Evolutionary conservation across 306 rosid genomes (phyloP), one percentile per base, ranked within the genome.

Genomic region (Carpinus viminea): DNA sequence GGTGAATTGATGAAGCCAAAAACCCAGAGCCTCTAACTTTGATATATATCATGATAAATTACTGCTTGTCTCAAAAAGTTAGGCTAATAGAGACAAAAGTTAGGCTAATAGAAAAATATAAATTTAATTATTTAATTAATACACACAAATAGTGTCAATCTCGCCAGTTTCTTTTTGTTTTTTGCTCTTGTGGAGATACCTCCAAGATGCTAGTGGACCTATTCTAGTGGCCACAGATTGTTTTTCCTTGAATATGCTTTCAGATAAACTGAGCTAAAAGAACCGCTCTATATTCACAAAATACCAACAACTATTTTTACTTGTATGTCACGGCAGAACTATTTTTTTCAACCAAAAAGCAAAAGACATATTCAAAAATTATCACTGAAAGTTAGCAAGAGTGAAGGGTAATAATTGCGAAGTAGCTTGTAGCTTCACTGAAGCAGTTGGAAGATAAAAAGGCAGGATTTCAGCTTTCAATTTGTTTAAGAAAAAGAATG

Each of bases 391-490:
- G 13, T 15, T 45, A 34, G 20, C 48, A 38, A 20, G 60, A 65
- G 12, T 59, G n/a, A 55, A 26, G n/a, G 21, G 17, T 7, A 74
- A 38, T 72, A n/a, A 20, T 15, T 43, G 7, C 48, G 10, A 65
- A 61, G 26, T 24, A 24, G 26, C 26, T 24, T 24, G 12, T 2
- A 56, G 38, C 6, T 41, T 28, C 5, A 62, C 5, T 62, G 46
- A 16, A 79, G 60, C 61, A 43, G 5, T 60, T 68, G 77, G 78
- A 20, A 36, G 82, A 28, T 64, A 73, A 73, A 46, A 51, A 51
- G 21, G 57, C 76, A 2, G 81, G 36, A 52, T 73, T 60, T 45
- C 56, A 81, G 20, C 48, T 76, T 54, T 55, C 56, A 52, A 76
- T 38, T 8, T 47, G 31, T 60, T 78, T 76, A 74, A 78, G 61